A percentile compares a stretch with the other conserved stretches of the same genome.
phyloP scores from a whole-genome alignment of 176 grass and related monocot genomes.

The Triticum timopheevii region DNA sequence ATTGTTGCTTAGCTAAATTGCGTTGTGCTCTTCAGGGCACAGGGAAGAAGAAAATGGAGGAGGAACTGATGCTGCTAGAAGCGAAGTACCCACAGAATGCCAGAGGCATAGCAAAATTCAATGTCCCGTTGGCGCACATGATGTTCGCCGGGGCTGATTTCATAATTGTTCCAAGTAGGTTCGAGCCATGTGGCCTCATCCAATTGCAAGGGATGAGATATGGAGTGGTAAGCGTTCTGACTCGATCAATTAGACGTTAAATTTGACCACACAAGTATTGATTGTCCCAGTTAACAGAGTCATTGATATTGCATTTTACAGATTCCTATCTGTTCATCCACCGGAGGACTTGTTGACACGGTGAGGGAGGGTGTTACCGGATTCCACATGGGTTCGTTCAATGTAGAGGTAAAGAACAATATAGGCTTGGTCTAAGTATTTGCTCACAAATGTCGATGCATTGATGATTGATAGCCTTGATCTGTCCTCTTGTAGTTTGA shows the following conservation, averaged over 20 bases:
- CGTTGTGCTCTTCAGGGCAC: constrained; percentile 62
- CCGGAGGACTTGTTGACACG: constrained; percentile 67
- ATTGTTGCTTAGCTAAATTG: background rate
- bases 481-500: constrained; percentile 47
- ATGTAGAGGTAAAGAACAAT: constrained; percentile 45
- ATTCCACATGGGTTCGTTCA: constrained; percentile 59
- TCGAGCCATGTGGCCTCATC: constrained; percentile 75
- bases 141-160: constrained; percentile 71
- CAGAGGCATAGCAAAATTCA: constrained; percentile 65
- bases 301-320: constrained; percentile 11
- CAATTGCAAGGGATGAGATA: constrained; percentile 79
- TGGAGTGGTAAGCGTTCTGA: constrained; percentile 43
- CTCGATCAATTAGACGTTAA: background rate
- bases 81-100: constrained; percentile 53
- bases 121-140: constrained; percentile 57
- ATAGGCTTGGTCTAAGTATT: background rate
- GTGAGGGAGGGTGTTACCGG: constrained; percentile 59
- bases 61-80: constrained; percentile 48
- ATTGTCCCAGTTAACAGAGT: background rate
- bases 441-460: background rate
- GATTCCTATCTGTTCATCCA: constrained; percentile 50
- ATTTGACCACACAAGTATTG: background rate
- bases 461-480: constrained; percentile 4
- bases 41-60: constrained; percentile 92
- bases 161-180: constrained; percentile 65